These are phyloP conservation scores for Mrakia frigida DNA, from an alignment of 768 basidiomycete genomes.

Conservation along the genomic window DNA sequence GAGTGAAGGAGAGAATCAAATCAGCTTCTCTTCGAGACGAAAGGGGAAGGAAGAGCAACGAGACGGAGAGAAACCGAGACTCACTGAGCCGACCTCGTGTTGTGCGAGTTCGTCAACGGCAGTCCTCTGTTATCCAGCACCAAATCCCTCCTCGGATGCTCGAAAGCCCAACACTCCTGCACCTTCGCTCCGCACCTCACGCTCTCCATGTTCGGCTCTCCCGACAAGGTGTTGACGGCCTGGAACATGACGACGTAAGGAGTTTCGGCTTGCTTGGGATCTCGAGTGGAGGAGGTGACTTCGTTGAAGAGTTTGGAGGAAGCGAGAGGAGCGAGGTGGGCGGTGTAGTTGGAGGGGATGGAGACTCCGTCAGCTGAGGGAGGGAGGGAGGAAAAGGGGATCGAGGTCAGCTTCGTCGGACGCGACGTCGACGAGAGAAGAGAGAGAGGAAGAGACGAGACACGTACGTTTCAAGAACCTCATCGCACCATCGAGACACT, in stretches of 20 bases:
- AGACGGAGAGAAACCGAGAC: not conserved
- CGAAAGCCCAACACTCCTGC: slow-evolving; percentile 97
- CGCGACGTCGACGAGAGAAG: not conserved
- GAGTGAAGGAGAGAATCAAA: not conserved
- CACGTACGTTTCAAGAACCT: slow-evolving; percentile 85
- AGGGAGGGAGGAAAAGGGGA: not conserved
- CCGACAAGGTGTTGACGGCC: slow-evolving; percentile 82
- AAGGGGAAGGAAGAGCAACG: not conserved
- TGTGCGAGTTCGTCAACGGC: slow-evolving; percentile 93
- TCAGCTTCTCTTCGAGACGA: not conserved
- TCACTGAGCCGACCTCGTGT: slow-evolving; percentile 70
- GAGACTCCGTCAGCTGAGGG: slow-evolving; percentile 79
- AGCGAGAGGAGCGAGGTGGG: slow-evolving; percentile 87
- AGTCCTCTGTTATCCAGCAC: slow-evolving; percentile 72
- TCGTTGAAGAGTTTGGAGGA: slow-evolving; percentile 89
- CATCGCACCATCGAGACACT: slow-evolving; percentile 94
- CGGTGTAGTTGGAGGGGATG: slow-evolving; percentile 92
- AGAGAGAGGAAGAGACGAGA: slow-evolving; percentile 30
- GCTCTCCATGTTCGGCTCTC: slow-evolving; percentile 49
- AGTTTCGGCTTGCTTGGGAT: slow-evolving; percentile 73
- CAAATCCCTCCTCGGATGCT: slow-evolving; percentile 79
- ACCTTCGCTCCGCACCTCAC: slow-evolving; percentile 72
- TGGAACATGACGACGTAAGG: slow-evolving; percentile 99
- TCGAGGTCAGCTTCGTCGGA: not conserved
- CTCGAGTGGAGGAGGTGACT: slow-evolving; percentile 54